Evolutionary conservation across 345 rosid genomes (phyloP), one percentile per base, ranked within the genome.

Genomic region (Chamaenerion angustifolium): DNA sequence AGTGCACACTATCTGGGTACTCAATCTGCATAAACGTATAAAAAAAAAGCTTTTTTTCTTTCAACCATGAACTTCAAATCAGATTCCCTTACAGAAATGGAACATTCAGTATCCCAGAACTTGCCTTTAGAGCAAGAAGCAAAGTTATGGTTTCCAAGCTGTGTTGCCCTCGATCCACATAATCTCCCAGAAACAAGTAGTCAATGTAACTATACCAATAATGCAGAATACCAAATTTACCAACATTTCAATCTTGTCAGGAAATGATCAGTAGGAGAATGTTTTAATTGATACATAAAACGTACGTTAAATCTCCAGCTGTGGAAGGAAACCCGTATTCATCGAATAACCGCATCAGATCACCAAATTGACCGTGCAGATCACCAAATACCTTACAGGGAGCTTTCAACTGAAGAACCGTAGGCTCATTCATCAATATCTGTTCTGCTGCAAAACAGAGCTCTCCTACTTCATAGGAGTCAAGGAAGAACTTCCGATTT

Each of bases 161-260:
- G 65, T 90, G 98, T 66, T 90, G 94, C 19, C 98, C 98, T 7
- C 98, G 84, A 76, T 90, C 96, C 43, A 90, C 96, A 37, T 90
- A 90, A 56, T 90, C 98, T 65, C 98, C 98, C 73, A 90, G 63
- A 76, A 90, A 90, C 51, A 90, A 75, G 64, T 90, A 86, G 70
- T 90, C 98, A 16, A 90, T 90, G 54, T 86, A 90, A 72, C 98
- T 90, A 75, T 59, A 43, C 59, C 49, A 59, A 52, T 15, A 17
- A 21, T 50, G 49, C 49, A 67, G 10, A 31, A 21, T 21, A 48
- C 11, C 15, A 45, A 50, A 25, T 42, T 49, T 40, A 68, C 51
- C 54, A 58, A 59, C 46, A 46, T 16, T 16, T 40, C 14, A 43
- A 13, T 12, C 1, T 43, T 43, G 7, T n/a, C 11, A 16, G 4